Percentiles rank a stretch among this genome's conserved stretches.
Conservation (phyloP, 805 yeast species). For the Blastobotrys terrestris region DNA sequence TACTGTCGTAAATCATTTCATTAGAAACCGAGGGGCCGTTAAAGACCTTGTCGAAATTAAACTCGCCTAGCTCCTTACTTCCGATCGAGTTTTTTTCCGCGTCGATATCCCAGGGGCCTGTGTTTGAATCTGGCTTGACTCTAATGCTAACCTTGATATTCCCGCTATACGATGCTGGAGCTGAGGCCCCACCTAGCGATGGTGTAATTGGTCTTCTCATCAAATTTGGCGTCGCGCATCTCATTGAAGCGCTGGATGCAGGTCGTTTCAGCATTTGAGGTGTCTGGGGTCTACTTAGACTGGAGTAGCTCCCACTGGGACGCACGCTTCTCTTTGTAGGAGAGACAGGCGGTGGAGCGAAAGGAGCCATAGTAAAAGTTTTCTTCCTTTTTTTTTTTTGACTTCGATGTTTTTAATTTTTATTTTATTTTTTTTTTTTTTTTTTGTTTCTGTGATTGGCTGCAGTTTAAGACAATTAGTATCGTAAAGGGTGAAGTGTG, state of each 20-base stretch:
- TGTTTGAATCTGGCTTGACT: constrained; percentile 50
- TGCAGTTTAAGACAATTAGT: no score
- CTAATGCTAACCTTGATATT: constrained; percentile 71
- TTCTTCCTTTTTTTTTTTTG: no score
- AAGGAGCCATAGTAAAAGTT: not conserved
- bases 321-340: not conserved
- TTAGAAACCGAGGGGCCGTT: constrained; percentile 46
- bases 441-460: not conserved
- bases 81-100: constrained; percentile 35
- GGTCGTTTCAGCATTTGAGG: constrained; percentile 23
- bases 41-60: constrained; percentile 75
- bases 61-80: constrained; percentile 55
- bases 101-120: constrained; percentile 41
- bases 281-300: constrained; percentile 20
- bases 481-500: no score
- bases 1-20: constrained; percentile 50
- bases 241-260: constrained; percentile 21
- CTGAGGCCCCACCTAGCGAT: constrained; percentile 5
- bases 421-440: no score
- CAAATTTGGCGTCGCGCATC: constrained; percentile 22
- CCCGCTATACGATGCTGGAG: constrained; percentile 45
- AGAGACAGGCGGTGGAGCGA: not conserved
- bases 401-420: no score
- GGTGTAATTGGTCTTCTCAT: constrained; percentile 22
- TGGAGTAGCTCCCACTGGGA: not conserved